Evolutionary conservation across 495 filamentous ascomycete genomes (phyloP).

Genomic region (Xylaria bambusicola): DNA sequence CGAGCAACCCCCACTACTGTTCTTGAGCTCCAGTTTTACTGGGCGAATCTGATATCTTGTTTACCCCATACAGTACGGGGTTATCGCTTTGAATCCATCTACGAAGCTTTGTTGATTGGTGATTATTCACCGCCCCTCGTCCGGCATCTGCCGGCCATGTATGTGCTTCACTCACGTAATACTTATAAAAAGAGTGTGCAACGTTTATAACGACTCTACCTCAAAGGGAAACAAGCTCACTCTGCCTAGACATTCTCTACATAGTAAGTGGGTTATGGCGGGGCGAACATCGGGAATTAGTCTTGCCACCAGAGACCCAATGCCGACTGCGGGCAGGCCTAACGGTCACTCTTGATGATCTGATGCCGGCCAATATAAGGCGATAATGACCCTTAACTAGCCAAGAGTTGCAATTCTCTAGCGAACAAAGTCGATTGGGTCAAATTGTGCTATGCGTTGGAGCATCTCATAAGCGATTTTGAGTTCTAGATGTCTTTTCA

Average conservation of each 20-base stretch:
- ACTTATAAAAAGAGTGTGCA: conserved; percentile 24
- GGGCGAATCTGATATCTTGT: background rate
- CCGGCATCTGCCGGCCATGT: background rate
- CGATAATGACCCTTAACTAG: background rate
- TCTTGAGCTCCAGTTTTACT: background rate
- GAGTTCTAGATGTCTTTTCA: background rate
- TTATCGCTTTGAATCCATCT: background rate
- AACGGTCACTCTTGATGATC: background rate
- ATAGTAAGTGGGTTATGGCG: conserved; percentile 31
- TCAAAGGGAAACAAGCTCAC: too few species aligned
- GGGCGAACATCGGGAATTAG: conserved; percentile 6
- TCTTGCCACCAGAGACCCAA: background rate
- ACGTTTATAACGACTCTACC: too few species aligned
- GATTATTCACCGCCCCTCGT: conserved; percentile 23
- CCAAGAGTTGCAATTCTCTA: background rate
- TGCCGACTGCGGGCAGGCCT: conserved; percentile 13
- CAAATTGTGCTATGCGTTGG: background rate
- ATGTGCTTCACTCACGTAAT: conserved; percentile 26
- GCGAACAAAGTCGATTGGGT: background rate
- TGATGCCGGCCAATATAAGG: background rate
- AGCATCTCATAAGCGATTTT: background rate
- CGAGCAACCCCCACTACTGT: background rate
- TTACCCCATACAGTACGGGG: background rate
- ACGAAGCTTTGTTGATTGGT: background rate
- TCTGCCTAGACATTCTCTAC: too few species aligned